A percentile compares a stretch with the other conserved stretches of the same genome.
Conservation (phyloP, 2,329 filamentous ascomycete species). For the Venturia asperata region DNA sequence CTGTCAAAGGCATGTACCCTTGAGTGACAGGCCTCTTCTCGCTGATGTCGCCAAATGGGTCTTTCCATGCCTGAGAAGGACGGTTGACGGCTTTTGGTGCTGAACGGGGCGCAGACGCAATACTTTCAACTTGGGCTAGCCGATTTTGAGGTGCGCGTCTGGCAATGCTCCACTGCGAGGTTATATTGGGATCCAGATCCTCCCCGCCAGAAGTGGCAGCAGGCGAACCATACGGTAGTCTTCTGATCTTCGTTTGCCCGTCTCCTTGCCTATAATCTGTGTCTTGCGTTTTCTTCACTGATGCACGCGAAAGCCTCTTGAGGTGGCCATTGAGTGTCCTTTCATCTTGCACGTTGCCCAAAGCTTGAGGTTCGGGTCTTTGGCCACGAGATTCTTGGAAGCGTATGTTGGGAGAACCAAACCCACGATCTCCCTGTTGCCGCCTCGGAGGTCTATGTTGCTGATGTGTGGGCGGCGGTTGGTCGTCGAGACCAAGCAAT, state of each 20-base stretch:
- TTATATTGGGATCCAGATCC: neutral
- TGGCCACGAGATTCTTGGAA: neutral
- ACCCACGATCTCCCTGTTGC: neutral
- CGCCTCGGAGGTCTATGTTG: neutral
- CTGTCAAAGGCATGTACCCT: constrained; percentile 6
- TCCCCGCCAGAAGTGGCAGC: neutral
- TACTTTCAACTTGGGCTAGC: neutral
- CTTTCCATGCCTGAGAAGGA: neutral
- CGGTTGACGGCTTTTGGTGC: neutral
- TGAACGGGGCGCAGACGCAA: neutral
- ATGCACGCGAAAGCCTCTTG: neutral
- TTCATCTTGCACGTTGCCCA: constrained; percentile 9
- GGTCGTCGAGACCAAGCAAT: constrained; percentile 8
- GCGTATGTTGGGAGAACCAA: neutral
- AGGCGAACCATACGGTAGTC: neutral
- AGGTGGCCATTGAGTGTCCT: constrained; percentile 7
- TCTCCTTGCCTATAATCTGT: neutral
- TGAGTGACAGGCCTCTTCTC: neutral
- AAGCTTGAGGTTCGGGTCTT: neutral
- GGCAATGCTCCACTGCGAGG: constrained; percentile 2
- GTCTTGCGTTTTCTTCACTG: neutral
- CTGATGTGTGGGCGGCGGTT: neutral
- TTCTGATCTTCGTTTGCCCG: neutral
- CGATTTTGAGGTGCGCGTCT: neutral
- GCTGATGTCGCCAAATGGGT: constrained; percentile 5